Base-by-base conservation (phyloP, 371 early-diverging fungal genomes). In the Mucor circinelloides region DNA sequence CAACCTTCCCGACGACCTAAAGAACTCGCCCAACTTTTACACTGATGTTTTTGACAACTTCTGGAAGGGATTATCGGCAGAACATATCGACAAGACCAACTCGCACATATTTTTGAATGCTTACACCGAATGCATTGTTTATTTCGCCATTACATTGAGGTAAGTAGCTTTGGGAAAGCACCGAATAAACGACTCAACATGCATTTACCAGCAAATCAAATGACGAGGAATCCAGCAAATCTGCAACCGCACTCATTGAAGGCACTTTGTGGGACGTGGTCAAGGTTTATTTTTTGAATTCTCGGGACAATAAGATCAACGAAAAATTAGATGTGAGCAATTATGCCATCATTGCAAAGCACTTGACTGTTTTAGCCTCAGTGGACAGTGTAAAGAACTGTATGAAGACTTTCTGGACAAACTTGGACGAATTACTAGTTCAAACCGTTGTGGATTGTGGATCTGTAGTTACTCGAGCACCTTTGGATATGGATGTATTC, bases 61-160 rank as follows among this genome's bases (percentile, higher is more conserved):
- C 60, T 94, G 93, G 94, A 79, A 83, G 57, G 91, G 92, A 0
- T 55, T 89, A 9, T 73, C 79, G 2, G 81, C 68, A 44, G 77
- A 75, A 8, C 54, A 74, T 19, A 81, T 91, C 57, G 90, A 90
- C 36, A 73, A 74, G 42, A 70, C 72, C n/a, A 83, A 85, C 32
- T 80, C 84, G 1, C 66, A 73, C 10, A 50, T 85, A 7, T 87
- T 91, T 34, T 48, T 92, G 44, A 79, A 89, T 60, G 79, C 92
- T 5, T 91, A 90, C 71, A 32, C 74, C 12, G 89, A 89, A 64
- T 89, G 89, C 60, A 62, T 84, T 44, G 75, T 86, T 6, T 89
- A 86, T 55, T 85, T 83, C 69, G 75, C 78, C 21, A 75, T 81
- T 7, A 77, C 78, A 13, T 66, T 80, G 52, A 82, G 84, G 86